These are phyloP conservation scores for Dysphania ambrosioides DNA, from an alignment of 148 eudicot genomes.

Conservation along the genomic window DNA sequence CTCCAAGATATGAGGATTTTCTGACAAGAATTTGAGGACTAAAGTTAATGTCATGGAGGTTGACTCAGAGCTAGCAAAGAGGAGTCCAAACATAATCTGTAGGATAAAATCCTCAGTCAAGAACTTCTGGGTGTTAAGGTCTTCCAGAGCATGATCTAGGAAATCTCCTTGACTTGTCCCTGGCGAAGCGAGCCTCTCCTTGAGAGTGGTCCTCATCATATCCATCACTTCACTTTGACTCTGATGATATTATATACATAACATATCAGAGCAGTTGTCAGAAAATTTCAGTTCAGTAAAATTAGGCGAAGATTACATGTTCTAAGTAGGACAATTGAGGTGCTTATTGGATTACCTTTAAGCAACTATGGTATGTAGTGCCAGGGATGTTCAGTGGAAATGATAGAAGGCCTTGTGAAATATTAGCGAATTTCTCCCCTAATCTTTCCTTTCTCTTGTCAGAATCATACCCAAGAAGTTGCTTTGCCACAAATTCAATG, in stretches of 20 bases:
- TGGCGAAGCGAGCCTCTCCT: conserved; percentile 28
- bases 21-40: conserved; percentile 41
- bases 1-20: conserved; percentile 37
- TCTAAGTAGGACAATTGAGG: not conserved
- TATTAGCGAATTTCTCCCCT: conserved; percentile 30
- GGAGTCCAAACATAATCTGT: conserved; percentile 44
- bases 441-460: conserved; percentile 29
- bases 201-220: conserved; percentile 28
- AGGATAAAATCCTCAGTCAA: conserved; percentile 44
- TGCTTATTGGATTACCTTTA: conserved; percentile 31
- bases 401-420: conserved; percentile 40
- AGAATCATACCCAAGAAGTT: conserved; percentile 36
- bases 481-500: conserved; percentile 34
- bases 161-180: conserved; percentile 31
- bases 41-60: conserved; percentile 33
- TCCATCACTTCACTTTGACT: conserved; percentile 30
- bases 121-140: conserved; percentile 34
- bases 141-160: conserved; percentile 35
- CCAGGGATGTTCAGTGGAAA: conserved; percentile 46
- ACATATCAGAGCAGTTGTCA: not conserved
- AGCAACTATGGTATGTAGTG: conserved; percentile 34
- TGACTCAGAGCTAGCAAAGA: conserved; percentile 48
- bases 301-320: not conserved
- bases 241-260: conserved; percentile 20
- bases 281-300: not conserved